Evolutionary conservation across 1,139 yeast genomes (phyloP), one percentile per base, ranked within the genome.

Genomic region (Yamadazyma oceani): DNA sequence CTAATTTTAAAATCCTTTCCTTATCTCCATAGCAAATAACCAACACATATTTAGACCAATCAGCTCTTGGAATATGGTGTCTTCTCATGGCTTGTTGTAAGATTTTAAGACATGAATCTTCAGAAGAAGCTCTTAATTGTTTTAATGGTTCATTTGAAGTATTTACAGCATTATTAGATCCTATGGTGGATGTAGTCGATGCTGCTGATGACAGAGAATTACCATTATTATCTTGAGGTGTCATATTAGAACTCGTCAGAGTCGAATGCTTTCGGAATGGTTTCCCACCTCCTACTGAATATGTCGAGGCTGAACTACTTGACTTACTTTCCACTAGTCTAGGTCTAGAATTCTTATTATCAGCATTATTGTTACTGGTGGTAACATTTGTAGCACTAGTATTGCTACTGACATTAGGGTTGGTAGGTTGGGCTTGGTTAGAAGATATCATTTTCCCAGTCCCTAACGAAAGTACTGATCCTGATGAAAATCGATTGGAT

Each of bases 1-100:
- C 87, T 47, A 86, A 69, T 33, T 86, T 88, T 35, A 92, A 64
- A 13, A 89, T 80, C 17, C 97, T 69, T 54, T 92, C 97, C 53
- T 85, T 84, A 57, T 89, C 96, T 14, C 94, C 96, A 57, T 88
- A 89, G 55, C 95, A 86, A 12, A 92, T 86, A 19, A 90, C 90
- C 40, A 92, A 68, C 1, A 92, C 96, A 55, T 89, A 90, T 50
- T 87, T 85, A 39, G 85, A 75, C 94, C 96, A 86, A 56, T 89
- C 96, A 37, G 79, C 84, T 27, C 82, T 78, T 21, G 81, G 81
- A 39, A 92, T 75, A 46, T 82, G 84, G 62, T 90, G 95, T 46
- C 95, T 75, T 49, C 82, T 80, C 85, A 89, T 83, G 4, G 96
- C 97, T 29, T 85, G 89, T 51, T 88, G 96, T 36, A 92, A 65